These are phyloP conservation scores for Colletotrichum chrysophilum DNA, from an alignment of 2,329 filamentous ascomycete species.

Conservation along the genomic window DNA sequence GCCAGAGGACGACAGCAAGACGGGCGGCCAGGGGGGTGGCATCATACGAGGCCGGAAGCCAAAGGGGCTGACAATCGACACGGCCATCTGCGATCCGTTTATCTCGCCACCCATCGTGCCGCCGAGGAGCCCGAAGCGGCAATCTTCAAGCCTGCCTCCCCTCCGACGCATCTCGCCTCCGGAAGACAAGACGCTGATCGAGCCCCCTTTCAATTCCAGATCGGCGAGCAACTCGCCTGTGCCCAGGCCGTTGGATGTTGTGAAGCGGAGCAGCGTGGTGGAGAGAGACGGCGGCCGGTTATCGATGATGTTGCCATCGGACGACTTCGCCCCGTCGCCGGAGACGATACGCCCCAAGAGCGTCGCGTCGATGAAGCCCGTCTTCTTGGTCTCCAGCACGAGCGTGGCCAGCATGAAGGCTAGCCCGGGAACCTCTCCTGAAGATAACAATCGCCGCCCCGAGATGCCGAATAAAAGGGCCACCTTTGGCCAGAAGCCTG, in stretches of 20 bases:
- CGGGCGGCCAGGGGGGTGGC: background rate
- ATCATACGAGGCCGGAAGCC: background rate
- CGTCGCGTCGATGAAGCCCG: slow-evolving; percentile 23
- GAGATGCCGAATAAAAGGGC: background rate
- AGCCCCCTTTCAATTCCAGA: background rate
- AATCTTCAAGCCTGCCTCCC: background rate
- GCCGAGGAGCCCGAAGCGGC: background rate
- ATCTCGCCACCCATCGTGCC: background rate
- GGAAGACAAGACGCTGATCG: background rate
- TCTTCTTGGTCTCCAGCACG: slow-evolving; percentile 13
- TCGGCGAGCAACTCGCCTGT: slow-evolving; percentile 11
- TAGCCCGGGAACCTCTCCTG: slow-evolving; percentile 16
- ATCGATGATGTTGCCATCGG: background rate
- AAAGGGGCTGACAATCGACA: slow-evolving; percentile 5
- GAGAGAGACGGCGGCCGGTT: background rate
- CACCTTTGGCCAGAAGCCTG: slow-evolving; percentile 1
- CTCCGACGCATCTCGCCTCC: background rate
- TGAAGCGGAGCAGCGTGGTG: background rate
- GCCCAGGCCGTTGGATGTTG: background rate
- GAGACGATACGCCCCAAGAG: slow-evolving; percentile 16
- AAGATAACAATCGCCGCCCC: slow-evolving; percentile 2
- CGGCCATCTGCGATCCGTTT: slow-evolving; percentile 21
- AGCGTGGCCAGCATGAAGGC: slow-evolving; percentile 19
- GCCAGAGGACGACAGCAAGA: slow-evolving; percentile 37
- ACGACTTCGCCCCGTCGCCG: background rate